Percentiles rank a stretch among this genome's conserved stretches.
These are phyloP conservation scores for Haplosporangium sp. DNA, from an alignment of 371 early-diverging fungal genomes.

Conservation along the genomic window DNA sequence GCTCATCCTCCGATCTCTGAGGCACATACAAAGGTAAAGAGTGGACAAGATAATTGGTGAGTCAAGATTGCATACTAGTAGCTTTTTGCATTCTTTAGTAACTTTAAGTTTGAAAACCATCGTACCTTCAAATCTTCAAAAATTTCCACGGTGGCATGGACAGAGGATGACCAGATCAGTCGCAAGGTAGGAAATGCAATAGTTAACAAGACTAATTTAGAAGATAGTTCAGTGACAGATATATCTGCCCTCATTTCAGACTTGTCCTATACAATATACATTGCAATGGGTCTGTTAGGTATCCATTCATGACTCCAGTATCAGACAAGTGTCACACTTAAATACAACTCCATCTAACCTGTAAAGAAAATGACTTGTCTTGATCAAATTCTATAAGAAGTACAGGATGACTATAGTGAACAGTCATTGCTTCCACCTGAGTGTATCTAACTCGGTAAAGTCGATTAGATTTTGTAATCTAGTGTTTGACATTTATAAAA, in stretches of 20 bases:
- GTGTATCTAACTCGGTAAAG: slow-evolving; percentile 67
- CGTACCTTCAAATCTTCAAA: slow-evolving; percentile 90
- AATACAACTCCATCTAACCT: slow-evolving; percentile 46
- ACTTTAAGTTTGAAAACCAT: too few species aligned
- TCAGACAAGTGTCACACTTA: neutral
- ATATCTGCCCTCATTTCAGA: slow-evolving; percentile 73
- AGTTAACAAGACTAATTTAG: slow-evolving; percentile 85
- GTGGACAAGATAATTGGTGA: neutral
- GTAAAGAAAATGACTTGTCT: slow-evolving; percentile 83
- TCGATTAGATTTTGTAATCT: neutral
- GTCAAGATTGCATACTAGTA: neutral
- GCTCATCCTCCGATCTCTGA: slow-evolving; percentile 81
- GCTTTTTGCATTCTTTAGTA: too few species aligned
- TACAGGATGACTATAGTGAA: slow-evolving; percentile 83
- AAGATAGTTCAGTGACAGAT: slow-evolving; percentile 67
- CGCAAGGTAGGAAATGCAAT: slow-evolving; percentile 89
- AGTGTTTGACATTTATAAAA: too few species aligned
- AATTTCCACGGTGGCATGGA: slow-evolving; percentile 87
- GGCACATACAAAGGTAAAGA: neutral
- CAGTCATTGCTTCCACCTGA: slow-evolving; percentile 92
- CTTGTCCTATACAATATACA: slow-evolving; percentile 28
- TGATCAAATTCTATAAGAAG: slow-evolving; percentile 96
- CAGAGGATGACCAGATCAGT: slow-evolving; percentile 92
- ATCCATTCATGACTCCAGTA: neutral
- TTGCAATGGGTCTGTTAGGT: neutral